phyloP scores from a whole-genome alignment of 139 green algal genomes.

The Chlamydomonas sphaeroides region DNA sequence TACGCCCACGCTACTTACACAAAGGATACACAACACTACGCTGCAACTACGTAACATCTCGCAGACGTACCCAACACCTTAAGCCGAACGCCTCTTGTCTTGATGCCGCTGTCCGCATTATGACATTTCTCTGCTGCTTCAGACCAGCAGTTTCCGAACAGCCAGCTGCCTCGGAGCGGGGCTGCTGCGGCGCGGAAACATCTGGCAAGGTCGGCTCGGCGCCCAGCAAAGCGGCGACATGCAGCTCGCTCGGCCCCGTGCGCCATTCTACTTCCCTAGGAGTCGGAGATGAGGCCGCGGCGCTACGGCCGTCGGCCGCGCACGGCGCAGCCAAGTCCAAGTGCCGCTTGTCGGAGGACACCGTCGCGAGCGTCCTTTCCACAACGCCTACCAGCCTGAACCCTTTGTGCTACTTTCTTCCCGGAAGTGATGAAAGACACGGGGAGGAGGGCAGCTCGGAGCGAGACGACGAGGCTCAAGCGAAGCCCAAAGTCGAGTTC shows the following conservation, averaged over 20 bases:
- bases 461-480: background rate
- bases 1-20: too few relatives aligned
- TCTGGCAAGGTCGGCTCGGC: too few relatives aligned
- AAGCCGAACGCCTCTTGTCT: too few relatives aligned
- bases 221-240: background rate
- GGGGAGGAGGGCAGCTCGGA: background rate
- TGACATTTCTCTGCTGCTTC: too few relatives aligned
- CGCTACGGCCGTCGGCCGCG: background rate
- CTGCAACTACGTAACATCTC: too few relatives aligned
- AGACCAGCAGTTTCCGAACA: too few relatives aligned
- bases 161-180: too few relatives aligned
- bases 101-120: too few relatives aligned
- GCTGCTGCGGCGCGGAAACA: too few relatives aligned
- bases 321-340: background rate
- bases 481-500: constrained; percentile 5
- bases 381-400: constrained; percentile 15
- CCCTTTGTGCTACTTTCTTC: constrained; percentile 13
- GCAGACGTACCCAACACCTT: too few relatives aligned
- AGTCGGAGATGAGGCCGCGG: background rate
- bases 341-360: constrained; percentile 9
- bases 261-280: background rate
- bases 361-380: background rate
- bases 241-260: background rate
- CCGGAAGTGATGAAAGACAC: background rate
- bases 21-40: too few relatives aligned